A percentile compares a stretch with the other conserved stretches of the same genome.
These are phyloP conservation scores for Avena eriantha DNA, from an alignment of 176 grass and related monocot genomes.

Conservation along the genomic window DNA sequence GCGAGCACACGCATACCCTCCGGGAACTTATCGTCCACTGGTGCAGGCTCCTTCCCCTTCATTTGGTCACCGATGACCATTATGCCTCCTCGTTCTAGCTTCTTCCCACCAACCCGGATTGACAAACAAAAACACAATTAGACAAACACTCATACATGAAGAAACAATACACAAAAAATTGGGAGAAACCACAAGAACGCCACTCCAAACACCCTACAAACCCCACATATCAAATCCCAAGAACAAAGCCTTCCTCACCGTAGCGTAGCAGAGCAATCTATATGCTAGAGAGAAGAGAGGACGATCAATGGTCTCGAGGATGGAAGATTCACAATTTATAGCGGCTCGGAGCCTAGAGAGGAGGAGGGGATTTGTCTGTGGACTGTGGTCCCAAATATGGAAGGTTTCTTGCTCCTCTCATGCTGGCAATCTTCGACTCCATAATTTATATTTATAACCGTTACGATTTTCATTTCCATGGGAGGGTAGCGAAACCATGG, in stretches of 20 bases:
- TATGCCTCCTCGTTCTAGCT: background rate
- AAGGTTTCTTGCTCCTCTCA: background rate
- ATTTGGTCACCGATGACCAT: background rate
- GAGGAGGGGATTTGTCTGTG: background rate
- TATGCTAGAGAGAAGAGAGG: background rate
- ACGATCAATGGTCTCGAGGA: background rate
- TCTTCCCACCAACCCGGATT: background rate
- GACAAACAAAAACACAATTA: background rate
- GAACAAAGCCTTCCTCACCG: background rate
- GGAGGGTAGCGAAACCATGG: too few relatives aligned
- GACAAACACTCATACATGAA: background rate
- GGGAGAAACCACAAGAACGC: too few relatives aligned
- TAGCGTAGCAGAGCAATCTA: background rate
- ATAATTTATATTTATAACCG: background rate
- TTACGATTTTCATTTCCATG: background rate
- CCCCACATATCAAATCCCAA: background rate
- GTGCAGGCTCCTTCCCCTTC: background rate
- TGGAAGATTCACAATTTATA: background rate
- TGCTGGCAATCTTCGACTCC: background rate
- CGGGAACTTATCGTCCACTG: slow-evolving; percentile 50
- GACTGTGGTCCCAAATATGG: background rate
- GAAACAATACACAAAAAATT: background rate
- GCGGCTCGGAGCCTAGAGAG: background rate
- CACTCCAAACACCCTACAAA: background rate
- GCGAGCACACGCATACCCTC: slow-evolving; percentile 77